Evolutionary conservation across 768 basidiomycete genomes (phyloP).

Genomic region (Lactarius tabidus): DNA sequence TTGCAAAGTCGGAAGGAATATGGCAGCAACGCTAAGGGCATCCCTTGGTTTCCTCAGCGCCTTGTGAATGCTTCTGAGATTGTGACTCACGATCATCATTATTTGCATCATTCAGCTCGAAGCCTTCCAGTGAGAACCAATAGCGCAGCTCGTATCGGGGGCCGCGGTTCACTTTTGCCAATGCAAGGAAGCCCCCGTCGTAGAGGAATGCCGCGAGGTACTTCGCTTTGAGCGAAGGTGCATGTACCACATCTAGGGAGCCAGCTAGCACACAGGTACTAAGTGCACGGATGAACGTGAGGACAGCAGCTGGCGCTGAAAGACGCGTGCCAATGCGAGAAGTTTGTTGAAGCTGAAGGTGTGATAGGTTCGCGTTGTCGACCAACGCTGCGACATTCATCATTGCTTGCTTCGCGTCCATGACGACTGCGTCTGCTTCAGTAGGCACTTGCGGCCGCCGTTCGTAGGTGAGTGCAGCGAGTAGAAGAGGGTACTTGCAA

Average conservation of each 20-base stretch:
- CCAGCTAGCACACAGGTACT: slow-evolving; percentile 79
- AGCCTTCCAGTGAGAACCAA: slow-evolving; percentile 78
- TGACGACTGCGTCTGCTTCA: slow-evolving; percentile 14
- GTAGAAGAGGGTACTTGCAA: slow-evolving; percentile 90
- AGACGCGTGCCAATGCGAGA: slow-evolving; percentile 33
- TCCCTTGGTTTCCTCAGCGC: not conserved
- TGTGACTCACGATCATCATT: slow-evolving; percentile 67
- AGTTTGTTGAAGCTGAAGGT: slow-evolving; percentile 18
- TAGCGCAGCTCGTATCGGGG: slow-evolving; percentile 82
- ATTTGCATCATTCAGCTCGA: slow-evolving; percentile 63
- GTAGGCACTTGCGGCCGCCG: not conserved
- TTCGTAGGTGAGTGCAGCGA: slow-evolving; percentile 55
- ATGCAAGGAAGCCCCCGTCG: slow-evolving; percentile 74
- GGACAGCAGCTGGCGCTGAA: slow-evolving; percentile 36
- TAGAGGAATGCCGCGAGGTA: slow-evolving; percentile 92
- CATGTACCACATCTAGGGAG: slow-evolving; percentile 82
- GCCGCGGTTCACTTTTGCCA: slow-evolving; percentile 81
- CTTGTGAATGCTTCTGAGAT: not conserved
- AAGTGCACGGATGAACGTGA: slow-evolving; percentile 66
- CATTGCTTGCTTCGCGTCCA: slow-evolving; percentile 22
- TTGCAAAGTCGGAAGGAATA: slow-evolving; percentile 35
- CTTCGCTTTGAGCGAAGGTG: slow-evolving; percentile 53
- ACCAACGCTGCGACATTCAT: slow-evolving; percentile 23
- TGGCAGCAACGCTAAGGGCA: slow-evolving; percentile 63
- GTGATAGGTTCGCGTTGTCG: slow-evolving; percentile 21